phyloP scores from a whole-genome alignment of 2,329 filamentous ascomycete species.

The Decorospora gaudefroyi region DNA sequence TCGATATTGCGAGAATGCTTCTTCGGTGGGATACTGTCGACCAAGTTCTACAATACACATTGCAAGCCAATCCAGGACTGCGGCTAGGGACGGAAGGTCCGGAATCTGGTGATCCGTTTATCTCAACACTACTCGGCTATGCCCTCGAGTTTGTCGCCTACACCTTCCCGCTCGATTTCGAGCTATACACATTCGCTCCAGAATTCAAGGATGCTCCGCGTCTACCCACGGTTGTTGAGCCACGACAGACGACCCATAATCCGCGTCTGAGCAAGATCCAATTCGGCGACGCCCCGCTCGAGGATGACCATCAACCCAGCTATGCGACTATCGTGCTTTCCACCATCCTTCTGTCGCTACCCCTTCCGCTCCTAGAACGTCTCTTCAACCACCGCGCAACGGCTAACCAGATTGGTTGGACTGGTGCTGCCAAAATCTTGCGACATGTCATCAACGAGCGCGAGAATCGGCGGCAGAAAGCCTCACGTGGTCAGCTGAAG shows the following conservation, averaged over 20 bases:
- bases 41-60: constrained; percentile 62
- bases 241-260: constrained; percentile 49
- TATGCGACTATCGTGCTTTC: constrained; percentile 61
- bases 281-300: constrained; percentile 67
- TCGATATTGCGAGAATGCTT: constrained; percentile 62
- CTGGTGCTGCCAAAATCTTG: constrained; percentile 49
- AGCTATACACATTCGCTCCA: constrained; percentile 58
- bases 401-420: constrained; percentile 51
- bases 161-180: constrained; percentile 64
- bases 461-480: constrained; percentile 47
- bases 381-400: constrained; percentile 66
- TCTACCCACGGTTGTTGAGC: constrained; percentile 49
- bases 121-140: constrained; percentile 59
- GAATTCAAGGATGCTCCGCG: constrained; percentile 55
- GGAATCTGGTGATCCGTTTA: constrained; percentile 58
- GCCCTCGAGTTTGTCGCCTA: constrained; percentile 64
- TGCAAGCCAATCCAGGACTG: constrained; percentile 48
- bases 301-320: constrained; percentile 48
- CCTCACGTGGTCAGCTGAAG: constrained; percentile 32
- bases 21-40: constrained; percentile 68
- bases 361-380: constrained; percentile 67
- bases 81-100: constrained; percentile 17
- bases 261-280: constrained; percentile 66
- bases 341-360: constrained; percentile 69
- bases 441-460: constrained; percentile 52